Evolutionary conservation across 495 filamentous ascomycete species (phyloP).

Genomic region (Friedmanniomyces endolithicus): DNA sequence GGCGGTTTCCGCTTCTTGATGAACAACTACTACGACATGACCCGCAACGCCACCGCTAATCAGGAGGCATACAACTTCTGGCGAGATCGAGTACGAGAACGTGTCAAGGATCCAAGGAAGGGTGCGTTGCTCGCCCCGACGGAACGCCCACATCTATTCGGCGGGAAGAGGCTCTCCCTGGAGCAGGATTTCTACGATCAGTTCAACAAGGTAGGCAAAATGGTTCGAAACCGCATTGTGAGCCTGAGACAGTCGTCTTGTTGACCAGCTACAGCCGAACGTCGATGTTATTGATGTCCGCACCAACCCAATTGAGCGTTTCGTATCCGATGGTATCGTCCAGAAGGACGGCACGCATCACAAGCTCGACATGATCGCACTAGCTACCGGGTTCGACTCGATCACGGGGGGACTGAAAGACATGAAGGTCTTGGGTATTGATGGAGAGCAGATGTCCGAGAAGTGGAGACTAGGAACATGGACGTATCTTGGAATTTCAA

Average conservation of each 20-base stretch:
- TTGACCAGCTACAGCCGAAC: constrained; percentile 23
- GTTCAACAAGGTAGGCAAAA: constrained; percentile 26
- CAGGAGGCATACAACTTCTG: constrained; percentile 34
- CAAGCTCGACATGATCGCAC: constrained; percentile 41
- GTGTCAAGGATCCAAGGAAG: constrained; percentile 37
- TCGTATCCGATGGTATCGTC: constrained; percentile 34
- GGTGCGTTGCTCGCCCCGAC: constrained; percentile 40
- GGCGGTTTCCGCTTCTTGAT: not conserved
- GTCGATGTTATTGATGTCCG: constrained; percentile 40
- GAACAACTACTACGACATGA: constrained; percentile 36
- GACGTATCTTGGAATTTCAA: constrained; percentile 39
- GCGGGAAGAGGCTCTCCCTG: constrained; percentile 38
- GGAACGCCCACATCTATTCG: constrained; percentile 36
- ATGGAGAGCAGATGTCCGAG: constrained; percentile 34
- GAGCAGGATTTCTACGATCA: constrained; percentile 43
- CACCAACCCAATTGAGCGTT: constrained; percentile 32
- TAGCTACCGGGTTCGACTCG: constrained; percentile 47
- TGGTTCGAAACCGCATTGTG: not conserved
- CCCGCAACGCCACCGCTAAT: constrained; percentile 38
- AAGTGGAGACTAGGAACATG: constrained; percentile 37
- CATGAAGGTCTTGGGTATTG: constrained; percentile 36
- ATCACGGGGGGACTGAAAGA: constrained; percentile 40
- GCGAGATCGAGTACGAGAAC: constrained; percentile 32
- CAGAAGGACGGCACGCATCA: constrained; percentile 31
- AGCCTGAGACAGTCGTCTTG: not conserved